Evolutionary conservation across 495 filamentous ascomycete species (phyloP), one percentile per base, ranked within the genome.

Genomic region (Penicillium pulvis): DNA sequence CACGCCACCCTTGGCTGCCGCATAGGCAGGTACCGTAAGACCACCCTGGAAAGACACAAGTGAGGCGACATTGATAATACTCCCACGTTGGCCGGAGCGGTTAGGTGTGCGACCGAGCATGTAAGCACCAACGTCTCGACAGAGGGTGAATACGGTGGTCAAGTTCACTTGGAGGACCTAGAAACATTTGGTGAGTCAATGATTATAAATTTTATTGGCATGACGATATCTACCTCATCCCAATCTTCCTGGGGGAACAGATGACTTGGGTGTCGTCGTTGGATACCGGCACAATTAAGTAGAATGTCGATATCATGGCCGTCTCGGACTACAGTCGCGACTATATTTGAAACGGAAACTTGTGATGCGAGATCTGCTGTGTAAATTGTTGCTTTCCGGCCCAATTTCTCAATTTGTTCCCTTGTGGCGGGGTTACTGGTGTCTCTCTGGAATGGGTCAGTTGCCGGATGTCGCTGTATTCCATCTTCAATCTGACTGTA

Each of bases 271-370:
- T 96, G 89, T 12, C 93, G 81, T 30, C 86, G 79, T 67, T 96
- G 90, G 71, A 96, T 92, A n/a, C 92, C 92, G 12, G 90, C 92
- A 71, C 88, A 91, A 75, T 92, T 96, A 51, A 96, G 75, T 4
- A 96, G 81, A 65, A 96, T 92, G 59, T 87, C 69, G 63, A 89
- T 80, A 56, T 81, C 73, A 63, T 88, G 82, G 0, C 64, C 82
- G 61, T 85, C 85, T n/a, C 74, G 68, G 24, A 90, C 73, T 17
- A 94, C 74, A 2, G 63, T 70, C 9, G 88, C 82, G 19, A 87
- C 72, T 0, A 95, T 71, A 2, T 70, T 62, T 1, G 81, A 71
- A 35, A 94, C 86, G 4, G 82, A 78, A 5, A 64, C 62, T 11
- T 79, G 69, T 4, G 79, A 83, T 53, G 86, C 79, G 10, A 96